Evolutionary conservation across 495 filamentous ascomycete species (phyloP).

Genomic region (Pyrenula aspistea): DNA sequence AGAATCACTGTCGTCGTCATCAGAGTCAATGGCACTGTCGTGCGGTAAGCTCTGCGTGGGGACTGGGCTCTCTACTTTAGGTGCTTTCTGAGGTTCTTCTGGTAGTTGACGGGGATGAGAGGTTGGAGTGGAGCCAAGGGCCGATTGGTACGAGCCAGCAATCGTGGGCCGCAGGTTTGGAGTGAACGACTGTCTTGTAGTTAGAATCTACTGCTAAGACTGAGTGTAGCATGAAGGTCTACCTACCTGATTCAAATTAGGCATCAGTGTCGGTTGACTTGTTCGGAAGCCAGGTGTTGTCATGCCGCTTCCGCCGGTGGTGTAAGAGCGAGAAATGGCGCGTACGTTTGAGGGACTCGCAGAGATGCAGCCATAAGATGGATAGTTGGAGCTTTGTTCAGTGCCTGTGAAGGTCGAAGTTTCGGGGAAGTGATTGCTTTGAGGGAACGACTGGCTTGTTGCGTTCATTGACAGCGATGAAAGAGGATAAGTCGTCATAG

Average conservation of each 20-base stretch:
- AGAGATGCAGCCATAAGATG: not conserved
- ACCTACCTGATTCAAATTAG: not conserved
- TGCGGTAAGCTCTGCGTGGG: not conserved
- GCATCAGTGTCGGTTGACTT: not conserved
- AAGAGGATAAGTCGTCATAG: not conserved
- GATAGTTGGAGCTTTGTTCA: not conserved
- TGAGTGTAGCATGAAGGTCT: not conserved
- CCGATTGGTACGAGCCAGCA: not conserved
- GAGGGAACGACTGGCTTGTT: not conserved
- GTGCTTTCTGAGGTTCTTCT: not conserved
- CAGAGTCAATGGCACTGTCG: not conserved
- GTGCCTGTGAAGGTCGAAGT: not conserved
- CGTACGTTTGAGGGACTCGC: not conserved
- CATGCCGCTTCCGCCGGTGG: not conserved
- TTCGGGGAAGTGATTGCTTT: not conserved
- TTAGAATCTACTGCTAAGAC: not conserved
- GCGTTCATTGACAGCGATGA: not conserved
- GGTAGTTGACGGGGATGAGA: not conserved
- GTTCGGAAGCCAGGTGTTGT: not conserved
- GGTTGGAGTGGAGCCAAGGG: not conserved
- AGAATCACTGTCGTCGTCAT: not conserved
- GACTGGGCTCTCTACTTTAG: not conserved
- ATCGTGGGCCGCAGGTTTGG: not conserved
- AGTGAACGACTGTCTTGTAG: not conserved
- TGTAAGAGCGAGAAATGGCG: not conserved